Evolutionary conservation across 306 rosid genomes (phyloP), one percentile per base, ranked within the genome.

Genomic region (Vigna reflexopilosa): DNA sequence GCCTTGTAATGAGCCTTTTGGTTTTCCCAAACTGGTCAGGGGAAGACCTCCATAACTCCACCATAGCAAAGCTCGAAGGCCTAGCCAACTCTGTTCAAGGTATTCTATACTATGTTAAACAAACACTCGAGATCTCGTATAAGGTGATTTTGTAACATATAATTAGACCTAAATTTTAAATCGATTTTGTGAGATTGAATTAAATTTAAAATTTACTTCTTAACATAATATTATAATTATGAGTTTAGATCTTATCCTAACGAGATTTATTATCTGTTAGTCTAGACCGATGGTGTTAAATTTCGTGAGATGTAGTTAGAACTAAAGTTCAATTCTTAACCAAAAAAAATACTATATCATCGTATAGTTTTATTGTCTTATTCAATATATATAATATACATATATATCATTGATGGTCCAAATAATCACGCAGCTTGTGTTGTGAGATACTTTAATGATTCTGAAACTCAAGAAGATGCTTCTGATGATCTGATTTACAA

Each of bases 21-120:
- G 58, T 92, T 44, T 91, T 90, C 79, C 98, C 98, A 58, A 92
- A 90, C 30, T 95, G 98, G 97, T 95, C 98, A 3, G 98, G 98
- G 6, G 90, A 95, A 85, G 91, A 91, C 64, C 97, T 95, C 20
- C 97, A 92, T 62, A 83, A 86, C 57, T 82, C 88, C 72, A 91
- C 91, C 30, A 92, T 85, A 2, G 80, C 81, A 68, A 95, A 92
- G 86, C 90, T 92, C 3, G 97, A 95, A 88, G 89, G 93, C 65
- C 86, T 92, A 42, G 97, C 98, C 73, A 83, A 79, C 61, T 88
- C 98, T 63, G 86, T 95, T n/a, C 89, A 92, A 89, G 98, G 98
- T 58, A 19, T 52, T 56, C n/a, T 57, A 22, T 13, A 3, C 16
- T 8, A 55, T 12, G 8, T 72, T 72, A 34, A 52, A 72, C 9